Conservation (phyloP, 345 rosid species). For the Citropsis articulata region DNA sequence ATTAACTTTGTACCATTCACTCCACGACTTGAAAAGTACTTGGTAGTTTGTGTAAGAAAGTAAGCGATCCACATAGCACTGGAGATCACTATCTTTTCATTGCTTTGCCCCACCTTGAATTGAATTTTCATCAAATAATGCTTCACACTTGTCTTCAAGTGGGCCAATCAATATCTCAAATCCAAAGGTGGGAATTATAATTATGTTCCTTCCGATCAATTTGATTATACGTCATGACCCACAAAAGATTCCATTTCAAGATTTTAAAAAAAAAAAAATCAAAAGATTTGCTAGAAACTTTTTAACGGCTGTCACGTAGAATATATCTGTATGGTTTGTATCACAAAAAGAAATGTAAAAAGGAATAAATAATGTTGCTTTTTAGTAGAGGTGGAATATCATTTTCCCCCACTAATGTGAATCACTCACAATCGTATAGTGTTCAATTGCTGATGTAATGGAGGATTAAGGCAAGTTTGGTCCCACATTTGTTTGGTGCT, state of each 20-base stretch:
- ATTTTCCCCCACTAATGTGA: neutral
- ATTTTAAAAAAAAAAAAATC: neutral
- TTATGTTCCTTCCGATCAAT: neutral
- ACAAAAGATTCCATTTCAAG: neutral
- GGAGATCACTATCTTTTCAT: constrained; percentile 6
- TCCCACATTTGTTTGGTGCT: too few relatives aligned
- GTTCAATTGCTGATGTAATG: neutral
- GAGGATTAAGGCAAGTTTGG: too few relatives aligned
- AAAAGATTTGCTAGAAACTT: neutral
- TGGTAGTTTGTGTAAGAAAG: neutral
- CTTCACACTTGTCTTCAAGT: neutral
- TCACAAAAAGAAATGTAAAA: neutral
- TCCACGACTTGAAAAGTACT: neutral
- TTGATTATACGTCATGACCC: neutral
- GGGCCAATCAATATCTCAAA: neutral
- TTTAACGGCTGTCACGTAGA: neutral
- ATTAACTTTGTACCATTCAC: too few relatives aligned
- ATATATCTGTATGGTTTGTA: neutral
- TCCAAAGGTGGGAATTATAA: neutral
- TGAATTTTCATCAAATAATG: constrained; percentile 2
- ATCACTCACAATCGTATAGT: neutral
- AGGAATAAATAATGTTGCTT: neutral
- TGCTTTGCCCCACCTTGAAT: constrained; percentile 2
- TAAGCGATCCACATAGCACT: neutral
- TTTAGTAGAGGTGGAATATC: neutral